Evolutionary conservation across 352 stramenopile genomes (phyloP), one percentile per base, ranked within the genome.

Genomic region (Stephanocyclus meneghinianus): DNA sequence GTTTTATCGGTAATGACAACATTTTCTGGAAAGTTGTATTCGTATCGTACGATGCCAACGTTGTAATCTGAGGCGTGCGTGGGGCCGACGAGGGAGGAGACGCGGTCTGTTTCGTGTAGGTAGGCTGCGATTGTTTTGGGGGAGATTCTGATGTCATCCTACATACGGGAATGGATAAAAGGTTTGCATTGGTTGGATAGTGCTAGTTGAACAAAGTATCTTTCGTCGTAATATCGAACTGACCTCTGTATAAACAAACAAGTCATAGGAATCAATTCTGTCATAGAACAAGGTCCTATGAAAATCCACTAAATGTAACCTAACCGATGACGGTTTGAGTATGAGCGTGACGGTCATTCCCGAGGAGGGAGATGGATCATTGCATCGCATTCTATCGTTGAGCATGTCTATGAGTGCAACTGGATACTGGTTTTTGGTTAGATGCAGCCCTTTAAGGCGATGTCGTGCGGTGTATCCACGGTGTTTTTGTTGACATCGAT

Each of bases 11-110:
- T 88, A 59, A 93, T 92, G 0, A 92, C 71, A 1, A 91, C 76
- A 78, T 93, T 87, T 59, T 80, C 65, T 2, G 88, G 88, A 81
- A 87, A 93, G 68, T 93, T 84, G 71, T 93, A 93, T 78, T 93
- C 88, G 70, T 93, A 93, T 56, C 88, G 72, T 10, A 91, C 86
- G 72, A 93, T 90, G 0, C 88, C 88, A 50, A 93, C 85, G 80
- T 93, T 93, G 63, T 87, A 91, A 67, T 91, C 71, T 2, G 71
- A 66, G n/a, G 83, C 50, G 26, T 70, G 66, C 62, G 79, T 40
- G 42, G 44, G 29, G 2, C 87, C 87, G 16, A 93, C 47, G 5
- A 90, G 55, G 30, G 74, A 30, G 67, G 81, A 48, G 4, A 93
- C 68, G 16, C 80, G 71, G 11, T 85, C 71, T 0, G 88, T 93